These are phyloP conservation scores for Dichotomocladium elegans DNA, from an alignment of 371 early-diverging fungal species.

Conservation along the genomic window DNA sequence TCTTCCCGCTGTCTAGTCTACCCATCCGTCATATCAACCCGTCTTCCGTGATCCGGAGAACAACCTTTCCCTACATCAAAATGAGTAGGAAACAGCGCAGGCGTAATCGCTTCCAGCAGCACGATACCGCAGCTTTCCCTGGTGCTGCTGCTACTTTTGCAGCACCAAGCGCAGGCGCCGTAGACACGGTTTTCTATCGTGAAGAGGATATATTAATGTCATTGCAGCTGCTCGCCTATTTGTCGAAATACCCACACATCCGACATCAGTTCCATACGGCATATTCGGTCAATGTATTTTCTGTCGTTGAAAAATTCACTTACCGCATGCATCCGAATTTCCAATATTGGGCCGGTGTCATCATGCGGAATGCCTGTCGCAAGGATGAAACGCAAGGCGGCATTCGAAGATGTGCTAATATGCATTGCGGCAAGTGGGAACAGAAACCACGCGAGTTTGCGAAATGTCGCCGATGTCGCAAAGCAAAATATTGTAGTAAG, in stretches of 20 bases:
- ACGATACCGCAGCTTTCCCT: not conserved
- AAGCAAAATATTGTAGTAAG: slow-evolving; percentile 78
- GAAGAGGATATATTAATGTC: slow-evolving; percentile 83
- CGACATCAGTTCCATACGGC: slow-evolving; percentile 64
- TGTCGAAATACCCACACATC: slow-evolving; percentile 81
- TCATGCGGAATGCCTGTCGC: slow-evolving; percentile 76
- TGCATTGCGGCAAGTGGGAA: slow-evolving; percentile 73
- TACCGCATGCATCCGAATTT: slow-evolving; percentile 53
- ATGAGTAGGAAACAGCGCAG: slow-evolving; percentile 27
- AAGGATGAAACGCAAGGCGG: slow-evolving; percentile 68
- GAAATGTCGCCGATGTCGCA: slow-evolving; percentile 76
- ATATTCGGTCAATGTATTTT: slow-evolving; percentile 63
- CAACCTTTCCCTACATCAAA: slow-evolving; percentile 38
- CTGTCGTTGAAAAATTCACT: slow-evolving; percentile 70
- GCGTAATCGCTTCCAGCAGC: slow-evolving; percentile 20
- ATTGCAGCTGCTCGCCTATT: slow-evolving; percentile 79
- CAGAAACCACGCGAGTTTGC: slow-evolving; percentile 67
- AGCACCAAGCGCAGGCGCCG: not conserved
- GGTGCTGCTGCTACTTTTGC: not conserved
- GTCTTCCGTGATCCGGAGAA: slow-evolving; percentile 17
- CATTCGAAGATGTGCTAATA: slow-evolving; percentile 68
- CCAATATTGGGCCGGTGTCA: slow-evolving; percentile 77
- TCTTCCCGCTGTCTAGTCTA: too few species aligned
- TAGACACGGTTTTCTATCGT: slow-evolving; percentile 58
- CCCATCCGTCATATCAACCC: not conserved